Evolutionary conservation across 2,329 filamentous ascomycete species (phyloP), one percentile per base, ranked within the genome.

Genomic region (Amauroascus verrucosus): DNA sequence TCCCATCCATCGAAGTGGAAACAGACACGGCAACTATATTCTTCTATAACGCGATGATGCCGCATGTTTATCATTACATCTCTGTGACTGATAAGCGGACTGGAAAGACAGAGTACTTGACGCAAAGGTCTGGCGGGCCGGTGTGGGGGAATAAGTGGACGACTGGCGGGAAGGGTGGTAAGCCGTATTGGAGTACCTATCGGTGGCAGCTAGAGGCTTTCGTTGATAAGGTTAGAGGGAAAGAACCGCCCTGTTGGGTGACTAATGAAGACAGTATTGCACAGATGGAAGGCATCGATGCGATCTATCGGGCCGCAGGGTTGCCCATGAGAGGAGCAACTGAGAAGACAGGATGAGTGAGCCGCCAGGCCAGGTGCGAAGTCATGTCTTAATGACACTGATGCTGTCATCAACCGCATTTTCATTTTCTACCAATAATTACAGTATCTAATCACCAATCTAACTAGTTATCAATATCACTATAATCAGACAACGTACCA

Each of bases 1-100:
- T 65, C 2, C 65, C 65, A 2, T 60, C 62, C 4, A 67, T 67
- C 33, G 61, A 66, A 55, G 60, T 68, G 30, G 64, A 67, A 50
- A 63, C 62, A 1, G 64, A 63, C 40, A 60, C 59, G 32, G 64
- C 65, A 2, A 60, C 62, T 14, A 59, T 66, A 28, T 62, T 58
- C 53, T 67, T 64, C 51, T 67, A 65, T 56, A 67, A 65, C 41
- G 62, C 61, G 8, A 63, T 66, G 60, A 66, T 66, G 63, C 64
- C 65, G 44, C 65, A 68, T 55, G 33, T 70, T 24, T 66, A 66
- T 51, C 64, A 67, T 40, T 65, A 63, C 32, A 67, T 69, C 48
- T 56, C 62, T 13, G 58, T 68, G 43, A 61, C 51, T 1, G 61
- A 64, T 20, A 64, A 65, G 56, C 55, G 58, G 1, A 66, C 63